Evolutionary conservation across 495 filamentous ascomycete genomes (phyloP).

Genomic region (Talaromyces adpressus): DNA sequence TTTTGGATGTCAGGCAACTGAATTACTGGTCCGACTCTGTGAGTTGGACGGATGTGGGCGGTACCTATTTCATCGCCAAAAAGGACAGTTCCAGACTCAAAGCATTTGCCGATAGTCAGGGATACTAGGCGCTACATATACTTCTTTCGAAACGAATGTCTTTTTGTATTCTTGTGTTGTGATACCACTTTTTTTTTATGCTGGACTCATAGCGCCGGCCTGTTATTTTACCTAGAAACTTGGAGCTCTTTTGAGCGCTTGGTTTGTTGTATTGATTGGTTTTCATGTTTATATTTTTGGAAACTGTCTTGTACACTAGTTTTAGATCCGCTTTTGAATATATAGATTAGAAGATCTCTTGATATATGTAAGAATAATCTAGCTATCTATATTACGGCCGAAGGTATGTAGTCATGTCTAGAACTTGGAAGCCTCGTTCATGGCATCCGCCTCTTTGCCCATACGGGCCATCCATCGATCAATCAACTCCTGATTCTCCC

Average conservation of each 20-base stretch:
- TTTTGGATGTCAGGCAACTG: slow-evolving; percentile 65
- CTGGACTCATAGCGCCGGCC: not conserved
- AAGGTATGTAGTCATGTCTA: slow-evolving; percentile 5
- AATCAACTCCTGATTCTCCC: slow-evolving; percentile 84
- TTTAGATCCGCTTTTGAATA: not conserved
- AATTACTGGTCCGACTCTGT: slow-evolving; percentile 78
- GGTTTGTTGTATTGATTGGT: not conserved
- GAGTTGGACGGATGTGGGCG: slow-evolving; percentile 83
- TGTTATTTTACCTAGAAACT: slow-evolving; percentile 1
- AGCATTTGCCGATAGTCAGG: slow-evolving; percentile 33
- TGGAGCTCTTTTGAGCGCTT: not conserved
- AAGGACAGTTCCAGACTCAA: slow-evolving; percentile 60
- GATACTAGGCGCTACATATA: slow-evolving; percentile 15
- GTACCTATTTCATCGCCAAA: slow-evolving; percentile 79
- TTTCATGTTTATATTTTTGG: not conserved
- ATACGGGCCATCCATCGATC: slow-evolving; percentile 87
- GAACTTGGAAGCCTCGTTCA: slow-evolving; percentile 61
- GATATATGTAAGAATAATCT: not conserved
- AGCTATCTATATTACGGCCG: not conserved
- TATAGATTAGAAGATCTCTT: not conserved
- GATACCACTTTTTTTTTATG: slow-evolving; percentile 17
- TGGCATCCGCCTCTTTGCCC: slow-evolving; percentile 75
- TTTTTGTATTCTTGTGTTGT: slow-evolving; percentile 14
- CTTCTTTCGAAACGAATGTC: slow-evolving; percentile 9
- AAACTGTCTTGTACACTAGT: not conserved